Conservation (phyloP, 306 rosid genomes). For the Lablab purpureus region DNA sequence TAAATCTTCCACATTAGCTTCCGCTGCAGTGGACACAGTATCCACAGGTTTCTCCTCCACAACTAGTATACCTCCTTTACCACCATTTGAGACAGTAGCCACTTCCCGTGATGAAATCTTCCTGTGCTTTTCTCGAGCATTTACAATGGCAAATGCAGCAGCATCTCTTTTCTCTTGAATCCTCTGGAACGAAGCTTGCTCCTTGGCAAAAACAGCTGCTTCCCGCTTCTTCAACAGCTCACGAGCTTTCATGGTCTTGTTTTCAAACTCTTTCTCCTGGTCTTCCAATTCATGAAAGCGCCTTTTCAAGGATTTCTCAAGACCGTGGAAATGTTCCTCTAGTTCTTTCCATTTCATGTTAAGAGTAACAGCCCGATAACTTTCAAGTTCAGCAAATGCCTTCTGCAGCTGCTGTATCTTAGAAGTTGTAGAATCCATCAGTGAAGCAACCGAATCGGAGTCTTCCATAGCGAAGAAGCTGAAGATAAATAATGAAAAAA, state of each 20-base stretch:
- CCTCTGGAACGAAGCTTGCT: constrained; percentile 72
- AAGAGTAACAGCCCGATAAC: constrained; percentile 85
- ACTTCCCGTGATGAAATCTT: constrained; percentile 67
- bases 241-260: constrained; percentile 71
- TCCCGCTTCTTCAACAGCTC: constrained; percentile 74
- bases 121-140: constrained; percentile 79
- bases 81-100: constrained; percentile 52
- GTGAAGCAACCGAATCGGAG: constrained; percentile 67
- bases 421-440: constrained; percentile 85
- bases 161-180: constrained; percentile 93
- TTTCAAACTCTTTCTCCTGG: constrained; percentile 90
- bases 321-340: constrained; percentile 96
- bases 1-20: constrained; percentile 53
- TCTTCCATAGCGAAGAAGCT: constrained; percentile 86
- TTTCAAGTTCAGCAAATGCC: constrained; percentile 99
- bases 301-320: constrained; percentile 96
- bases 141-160: constrained; percentile 74
- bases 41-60: constrained; percentile 71
- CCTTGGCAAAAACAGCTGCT: constrained; percentile 81
- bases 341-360: constrained; percentile 98
- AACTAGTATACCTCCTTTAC: constrained; percentile 50
- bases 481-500: constrained; percentile 43
- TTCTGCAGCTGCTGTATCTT: constrained; percentile 97
- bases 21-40: constrained; percentile 58
- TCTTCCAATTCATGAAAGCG: constrained; percentile 96